Base-by-base conservation (phyloP, 306 rosid species). In the Quercus robur region DNA sequence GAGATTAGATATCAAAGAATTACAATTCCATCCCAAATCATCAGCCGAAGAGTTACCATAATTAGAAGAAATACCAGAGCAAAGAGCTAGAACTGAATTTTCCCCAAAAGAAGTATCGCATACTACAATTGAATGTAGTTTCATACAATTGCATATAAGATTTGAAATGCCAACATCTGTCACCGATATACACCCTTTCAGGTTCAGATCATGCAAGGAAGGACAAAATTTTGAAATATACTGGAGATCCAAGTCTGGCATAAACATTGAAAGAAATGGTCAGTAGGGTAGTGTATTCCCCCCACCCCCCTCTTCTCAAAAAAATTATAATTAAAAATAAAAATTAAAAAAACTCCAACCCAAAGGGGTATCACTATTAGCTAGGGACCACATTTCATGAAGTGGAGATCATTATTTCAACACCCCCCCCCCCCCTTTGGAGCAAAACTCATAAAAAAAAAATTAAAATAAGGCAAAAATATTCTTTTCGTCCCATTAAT, bases 21-120 rank as follows among this genome's bases (percentile, higher is more conserved):
- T 84, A 74, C 44, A 77, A 63, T 63, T 52, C 18, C 75, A 78
- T 79, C 78, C 68, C 79, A 85, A 75, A 26, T 80, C 79, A n/a
- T 46, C 81, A 75, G 80, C 81, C 66, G 79, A 41, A 41, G 67
- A 30, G 78, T 83, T 41, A 75, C 51, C 71, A 72, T 70, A 17
- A 75, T 72, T 80, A 75, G 85, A 81, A 77, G 85, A 81, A 86
- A 73, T 75, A 79, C 83, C 61, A 30, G 89, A 87, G 81, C 88
- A 89, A 72, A 93, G 91, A 74, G 91, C 94, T 84, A 78, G 81
- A 70, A 87, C 89, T 49, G 97, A 89, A 79, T 84, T 84, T 74
- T 76, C 64, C 83, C 97, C 97, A 80, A 93, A 93, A 83, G 89
- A 83, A 76, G 98, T 93, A 75, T 88, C 86, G 68, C 91, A 91